These are phyloP conservation scores for Termitomyces eurrhizus DNA, from an alignment of 768 basidiomycete species.

Conservation along the genomic window DNA sequence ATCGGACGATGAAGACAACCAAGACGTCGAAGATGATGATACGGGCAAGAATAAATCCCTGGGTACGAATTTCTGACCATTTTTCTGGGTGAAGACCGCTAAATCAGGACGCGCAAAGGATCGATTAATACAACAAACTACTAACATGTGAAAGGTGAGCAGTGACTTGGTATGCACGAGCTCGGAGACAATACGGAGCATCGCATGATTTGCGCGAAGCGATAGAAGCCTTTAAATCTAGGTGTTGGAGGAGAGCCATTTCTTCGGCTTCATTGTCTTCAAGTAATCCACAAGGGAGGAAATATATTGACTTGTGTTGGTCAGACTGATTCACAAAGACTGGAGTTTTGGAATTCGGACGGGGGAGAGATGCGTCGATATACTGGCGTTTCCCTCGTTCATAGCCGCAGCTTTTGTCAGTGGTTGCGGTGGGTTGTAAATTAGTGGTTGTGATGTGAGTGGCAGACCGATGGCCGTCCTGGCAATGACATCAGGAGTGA, in stretches of 20 bases:
- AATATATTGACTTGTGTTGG: neutral
- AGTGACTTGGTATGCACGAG: neutral
- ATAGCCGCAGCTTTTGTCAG: neutral
- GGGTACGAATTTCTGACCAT: neutral
- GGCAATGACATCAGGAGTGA: neutral
- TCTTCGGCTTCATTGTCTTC: constrained; percentile 3
- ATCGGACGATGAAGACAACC: constrained; percentile 1
- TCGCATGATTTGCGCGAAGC: neutral
- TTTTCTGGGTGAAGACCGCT: neutral
- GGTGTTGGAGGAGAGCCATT: neutral
- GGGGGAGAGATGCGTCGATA: neutral
- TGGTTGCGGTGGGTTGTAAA: neutral
- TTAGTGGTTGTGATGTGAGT: neutral
- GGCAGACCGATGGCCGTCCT: neutral
- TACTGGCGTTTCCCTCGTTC: neutral
- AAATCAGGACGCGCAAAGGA: neutral
- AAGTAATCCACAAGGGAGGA: constrained; percentile 7
- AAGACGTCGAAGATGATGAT: neutral
- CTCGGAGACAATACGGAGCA: constrained; percentile 5
- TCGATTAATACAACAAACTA: neutral
- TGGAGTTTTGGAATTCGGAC: neutral
- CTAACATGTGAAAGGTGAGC: neutral
- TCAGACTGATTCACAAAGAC: neutral
- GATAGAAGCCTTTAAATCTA: neutral
- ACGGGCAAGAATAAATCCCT: neutral